These are phyloP conservation scores for Chlorella sp. DNA, from an alignment of 139 green algal species.

Conservation along the genomic window DNA sequence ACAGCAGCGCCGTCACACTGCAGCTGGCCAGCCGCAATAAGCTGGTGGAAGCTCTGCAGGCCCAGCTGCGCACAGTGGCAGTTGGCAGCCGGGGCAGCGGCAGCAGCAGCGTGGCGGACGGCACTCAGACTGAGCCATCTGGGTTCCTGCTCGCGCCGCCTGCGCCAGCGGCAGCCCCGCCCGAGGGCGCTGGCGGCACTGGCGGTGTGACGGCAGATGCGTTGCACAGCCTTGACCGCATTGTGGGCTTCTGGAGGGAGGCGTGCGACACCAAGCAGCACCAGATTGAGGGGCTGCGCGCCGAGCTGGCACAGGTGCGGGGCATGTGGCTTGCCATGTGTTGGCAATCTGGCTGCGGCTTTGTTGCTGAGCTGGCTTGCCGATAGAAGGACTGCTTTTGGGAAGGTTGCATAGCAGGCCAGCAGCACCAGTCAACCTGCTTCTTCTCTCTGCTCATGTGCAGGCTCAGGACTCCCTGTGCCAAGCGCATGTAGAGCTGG, in stretches of 20 bases:
- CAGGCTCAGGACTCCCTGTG: slow-evolving; percentile 20
- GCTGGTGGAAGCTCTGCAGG: slow-evolving; percentile 25
- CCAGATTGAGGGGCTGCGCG: slow-evolving; percentile 3
- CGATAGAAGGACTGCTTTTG: background rate
- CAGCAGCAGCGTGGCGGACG: background rate
- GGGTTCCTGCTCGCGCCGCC: background rate
- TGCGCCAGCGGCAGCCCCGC: background rate
- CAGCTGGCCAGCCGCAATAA: slow-evolving; percentile 29
- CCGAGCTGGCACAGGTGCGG: slow-evolving; percentile 10
- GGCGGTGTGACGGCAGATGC: background rate
- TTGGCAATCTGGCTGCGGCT: background rate
- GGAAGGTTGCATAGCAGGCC: too few relatives aligned
- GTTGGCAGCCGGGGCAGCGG: background rate
- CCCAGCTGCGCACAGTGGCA: background rate
- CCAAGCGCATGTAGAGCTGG: background rate
- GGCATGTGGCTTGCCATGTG: background rate
- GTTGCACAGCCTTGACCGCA: slow-evolving; percentile 30
- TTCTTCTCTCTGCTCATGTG: background rate
- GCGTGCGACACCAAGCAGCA: slow-evolving; percentile 20
- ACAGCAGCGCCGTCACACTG: background rate
- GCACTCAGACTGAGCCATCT: background rate
- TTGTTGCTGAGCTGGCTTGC: background rate
- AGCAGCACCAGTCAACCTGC: background rate
- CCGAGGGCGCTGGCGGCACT: background rate
- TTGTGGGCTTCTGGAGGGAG: slow-evolving; percentile 30